Conservation (phyloP, 2,329 filamentous ascomycete species). For the Cladosporium sp. region DNA sequence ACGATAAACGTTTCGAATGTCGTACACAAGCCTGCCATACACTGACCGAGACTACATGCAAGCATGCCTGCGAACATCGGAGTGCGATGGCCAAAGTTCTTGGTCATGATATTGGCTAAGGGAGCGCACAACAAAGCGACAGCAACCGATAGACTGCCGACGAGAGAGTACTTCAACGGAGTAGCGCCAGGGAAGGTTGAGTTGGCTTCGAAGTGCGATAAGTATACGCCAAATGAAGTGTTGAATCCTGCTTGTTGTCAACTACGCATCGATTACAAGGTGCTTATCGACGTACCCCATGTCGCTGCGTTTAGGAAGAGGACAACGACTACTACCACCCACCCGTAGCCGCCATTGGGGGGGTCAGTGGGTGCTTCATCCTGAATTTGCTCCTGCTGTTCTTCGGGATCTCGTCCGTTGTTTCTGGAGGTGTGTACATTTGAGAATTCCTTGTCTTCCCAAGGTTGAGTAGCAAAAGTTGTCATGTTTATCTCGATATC, state of each 20-base stretch:
- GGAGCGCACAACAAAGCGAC: constrained; percentile 28
- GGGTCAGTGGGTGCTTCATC: too few relatives aligned
- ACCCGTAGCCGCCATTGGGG: constrained; percentile 37
- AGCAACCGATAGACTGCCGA: constrained; percentile 37
- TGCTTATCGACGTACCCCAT: constrained; percentile 29
- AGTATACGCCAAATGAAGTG: constrained; percentile 39
- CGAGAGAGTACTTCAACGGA: constrained; percentile 36
- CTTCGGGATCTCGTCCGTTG: not conserved
- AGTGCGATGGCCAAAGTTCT: not conserved
- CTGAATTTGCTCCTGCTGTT: too few relatives aligned
- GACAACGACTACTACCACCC: constrained; percentile 29
- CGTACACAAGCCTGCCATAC: constrained; percentile 3
- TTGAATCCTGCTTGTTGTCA: constrained; percentile 12
- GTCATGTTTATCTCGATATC: not conserved
- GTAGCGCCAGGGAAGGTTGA: constrained; percentile 33
- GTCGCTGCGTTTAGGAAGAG: constrained; percentile 30
- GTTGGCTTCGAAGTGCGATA: constrained; percentile 38
- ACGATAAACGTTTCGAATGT: not conserved
- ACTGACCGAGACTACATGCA: constrained; percentile 8
- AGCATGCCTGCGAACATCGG: constrained; percentile 5
- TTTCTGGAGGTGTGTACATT: too few relatives aligned
- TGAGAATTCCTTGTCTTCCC: not conserved
- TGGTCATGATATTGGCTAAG: constrained; percentile 4
- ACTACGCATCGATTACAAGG: too few relatives aligned
- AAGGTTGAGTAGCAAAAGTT: not conserved